Evolutionary conservation across 2,329 filamentous ascomycete species (phyloP).

Genomic region (Blastomyces emzantsi): DNA sequence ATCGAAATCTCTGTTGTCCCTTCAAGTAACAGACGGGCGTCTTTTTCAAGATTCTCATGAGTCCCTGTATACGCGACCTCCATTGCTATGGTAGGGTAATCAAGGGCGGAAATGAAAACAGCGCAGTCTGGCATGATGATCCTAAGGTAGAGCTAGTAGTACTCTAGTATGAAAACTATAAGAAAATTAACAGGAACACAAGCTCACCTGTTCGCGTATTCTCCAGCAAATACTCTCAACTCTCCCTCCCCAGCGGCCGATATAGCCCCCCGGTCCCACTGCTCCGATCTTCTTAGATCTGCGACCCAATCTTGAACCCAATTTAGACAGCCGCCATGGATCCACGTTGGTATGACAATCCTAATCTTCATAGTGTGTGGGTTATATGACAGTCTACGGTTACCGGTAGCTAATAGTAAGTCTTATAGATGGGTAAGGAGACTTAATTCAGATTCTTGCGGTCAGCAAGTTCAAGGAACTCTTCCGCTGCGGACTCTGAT

Average conservation of each 20-base stretch:
- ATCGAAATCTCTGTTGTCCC: not conserved
- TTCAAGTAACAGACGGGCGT: not conserved
- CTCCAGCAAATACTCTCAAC: slow-evolving; percentile 1
- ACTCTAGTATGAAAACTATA: slow-evolving; percentile 1
- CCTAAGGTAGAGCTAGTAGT: not conserved
- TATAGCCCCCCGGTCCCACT: not conserved
- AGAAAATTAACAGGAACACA: not conserved
- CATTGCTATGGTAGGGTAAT: not conserved
- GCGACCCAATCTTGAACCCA: not conserved
- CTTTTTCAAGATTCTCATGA: not conserved
- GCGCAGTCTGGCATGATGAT: not conserved
- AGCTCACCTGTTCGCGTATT: not conserved
- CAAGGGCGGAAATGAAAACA: not conserved
- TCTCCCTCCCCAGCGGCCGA: not conserved
- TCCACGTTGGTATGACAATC: not conserved
- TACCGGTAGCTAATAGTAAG: not conserved
- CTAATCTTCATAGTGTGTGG: not conserved
- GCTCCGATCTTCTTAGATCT: not conserved
- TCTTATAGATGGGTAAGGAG: not conserved
- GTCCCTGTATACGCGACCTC: not conserved
- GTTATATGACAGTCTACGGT: not conserved
- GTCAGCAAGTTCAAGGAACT: slow-evolving; percentile 4
- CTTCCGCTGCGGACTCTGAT: not conserved
- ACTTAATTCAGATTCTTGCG: slow-evolving; percentile 5
- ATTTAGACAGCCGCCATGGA: slow-evolving; percentile 2